Evolutionary conservation across 805 yeast species (phyloP), one percentile per base, ranked within the genome.

Genomic region (Torulaspora quercuum): DNA sequence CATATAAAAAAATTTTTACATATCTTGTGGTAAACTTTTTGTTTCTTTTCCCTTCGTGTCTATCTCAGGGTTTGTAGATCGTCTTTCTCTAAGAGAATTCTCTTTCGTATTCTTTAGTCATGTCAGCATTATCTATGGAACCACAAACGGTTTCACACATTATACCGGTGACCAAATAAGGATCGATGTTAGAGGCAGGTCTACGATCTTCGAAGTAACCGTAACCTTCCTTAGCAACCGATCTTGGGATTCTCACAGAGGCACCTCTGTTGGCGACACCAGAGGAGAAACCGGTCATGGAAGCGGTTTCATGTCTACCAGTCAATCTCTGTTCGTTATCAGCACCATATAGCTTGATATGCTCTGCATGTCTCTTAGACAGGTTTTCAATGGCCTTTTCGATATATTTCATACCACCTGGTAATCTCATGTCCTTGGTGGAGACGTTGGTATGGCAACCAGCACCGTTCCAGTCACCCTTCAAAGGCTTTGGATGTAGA

Each of bases 201-300:
- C 98, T 87, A 77, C 98, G 86, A 73, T 92, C 98, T 78, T 92
- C 98, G 60, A 92, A 90, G 80, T 92, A 92, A 44, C 98, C 98
- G 71, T 70, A 86, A 45, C 97, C 97, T 69, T 89, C 97, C 70
- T 86, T 86, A 65, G 95, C 95, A 55, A 92, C 98, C 29, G 95
- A 82, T 76, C 98, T 83, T 72, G 98, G 98, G 65, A 92, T 92
- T 80, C 98, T 88, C 54, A 92, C 79, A 16, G 97, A 89, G 45
- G 96, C 95, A 72, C 97, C 98, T 78, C 98, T 85, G 87, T 92
- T 92, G 64, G 98, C 98, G 53, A 92, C 97, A 76, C 98, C 98
- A 43, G 88, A 79, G 32, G 95, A 82, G 78, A 90, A 92, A 35
- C 77, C 68, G 53, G 85, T 82, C 78, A 86, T 79, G 30, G 95